Base-by-base conservation (phyloP, 2,329 filamentous ascomycete genomes). In the Hyphodiscus sp. region DNA sequence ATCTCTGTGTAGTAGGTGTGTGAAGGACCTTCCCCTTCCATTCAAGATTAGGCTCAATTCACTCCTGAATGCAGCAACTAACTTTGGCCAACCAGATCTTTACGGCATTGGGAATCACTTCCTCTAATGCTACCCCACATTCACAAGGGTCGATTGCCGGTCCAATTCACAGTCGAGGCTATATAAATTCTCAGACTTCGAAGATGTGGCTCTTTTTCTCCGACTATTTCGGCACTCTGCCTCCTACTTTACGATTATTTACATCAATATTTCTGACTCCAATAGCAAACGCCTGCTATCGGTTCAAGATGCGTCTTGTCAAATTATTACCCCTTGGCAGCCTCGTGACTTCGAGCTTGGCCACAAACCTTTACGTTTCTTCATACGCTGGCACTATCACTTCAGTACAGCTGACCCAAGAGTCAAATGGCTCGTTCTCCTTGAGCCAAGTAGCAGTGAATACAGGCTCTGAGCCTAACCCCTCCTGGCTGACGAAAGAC, bases 381-480 rank as follows among this genome's bases (percentile, higher is more conserved):
- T 71, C 71, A 43, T 74, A 73, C 59, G 54, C 57, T 18, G 69
- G 70, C 10, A 65, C 60, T 10, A 63, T 73, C 42, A 68, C 68
- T 29, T 64, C 68, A 2, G 59, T 73, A 16, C 54, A 63, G 20
- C 61, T 72, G 19, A 55, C 44, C 8, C 53, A 58, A 44, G 58
- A 56, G 45, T 60, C 62, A 23, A 53, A 55, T 48, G 62, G 59
- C 10, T 33, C 45, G 1, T 67, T 63, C 47, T 41, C 57, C 5
- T 49, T 68, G n/a, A 53, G 52, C 2, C 48, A 45, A 1, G 33
- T 61, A 2, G 52, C 61, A 9, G 33, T 55, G 13, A 63, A 61
- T 18, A 61, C 62, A 41, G 60, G 54, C 4, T 61, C 61, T 6
- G 50, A 41, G 15, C 61, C 62, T 1, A 58, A 58, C 33, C 62